phyloP scores from a whole-genome alignment of 805 yeast genomes.

The Myxozyma lipomycoides region DNA sequence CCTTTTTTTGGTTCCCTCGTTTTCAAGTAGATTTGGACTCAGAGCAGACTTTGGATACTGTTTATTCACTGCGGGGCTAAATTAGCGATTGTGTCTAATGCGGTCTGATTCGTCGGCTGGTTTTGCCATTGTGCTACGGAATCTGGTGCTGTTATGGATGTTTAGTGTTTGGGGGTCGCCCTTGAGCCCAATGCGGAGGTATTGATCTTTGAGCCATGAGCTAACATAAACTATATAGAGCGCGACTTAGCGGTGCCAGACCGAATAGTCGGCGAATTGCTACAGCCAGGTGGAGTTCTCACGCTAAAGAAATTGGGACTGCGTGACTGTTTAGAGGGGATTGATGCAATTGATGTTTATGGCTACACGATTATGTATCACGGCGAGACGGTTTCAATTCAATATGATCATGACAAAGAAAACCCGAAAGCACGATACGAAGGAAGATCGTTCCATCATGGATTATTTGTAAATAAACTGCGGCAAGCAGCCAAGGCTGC shows the following conservation, averaged over 20 bases:
- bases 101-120: not conserved
- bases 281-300: constrained; percentile 95
- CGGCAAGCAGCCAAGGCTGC: constrained; percentile 66
- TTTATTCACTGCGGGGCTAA: not conserved
- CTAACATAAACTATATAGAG: too few relatives aligned
- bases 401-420: constrained; percentile 51
- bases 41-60: too few relatives aligned
- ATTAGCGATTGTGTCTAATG: not conserved
- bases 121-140: too few relatives aligned
- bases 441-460: constrained; percentile 93
- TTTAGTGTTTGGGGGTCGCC: too few relatives aligned
- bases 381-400: constrained; percentile 53
- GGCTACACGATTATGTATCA: constrained; percentile 80
- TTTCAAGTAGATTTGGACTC: too few relatives aligned
- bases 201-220: too few relatives aligned
- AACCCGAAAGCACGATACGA: constrained; percentile 36
- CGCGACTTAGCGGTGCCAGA: constrained; percentile 91
- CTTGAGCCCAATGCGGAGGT: not conserved
- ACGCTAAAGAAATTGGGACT: constrained; percentile 80
- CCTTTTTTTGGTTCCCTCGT: not conserved
- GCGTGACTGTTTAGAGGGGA: constrained; percentile 66
- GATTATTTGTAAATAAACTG: constrained; percentile 74
- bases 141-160: too few relatives aligned
- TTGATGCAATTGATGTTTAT: constrained; percentile 68
- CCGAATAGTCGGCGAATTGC: constrained; percentile 92